These are phyloP conservation scores for Trametes elegans DNA, from an alignment of 768 basidiomycete species.

Conservation along the genomic window DNA sequence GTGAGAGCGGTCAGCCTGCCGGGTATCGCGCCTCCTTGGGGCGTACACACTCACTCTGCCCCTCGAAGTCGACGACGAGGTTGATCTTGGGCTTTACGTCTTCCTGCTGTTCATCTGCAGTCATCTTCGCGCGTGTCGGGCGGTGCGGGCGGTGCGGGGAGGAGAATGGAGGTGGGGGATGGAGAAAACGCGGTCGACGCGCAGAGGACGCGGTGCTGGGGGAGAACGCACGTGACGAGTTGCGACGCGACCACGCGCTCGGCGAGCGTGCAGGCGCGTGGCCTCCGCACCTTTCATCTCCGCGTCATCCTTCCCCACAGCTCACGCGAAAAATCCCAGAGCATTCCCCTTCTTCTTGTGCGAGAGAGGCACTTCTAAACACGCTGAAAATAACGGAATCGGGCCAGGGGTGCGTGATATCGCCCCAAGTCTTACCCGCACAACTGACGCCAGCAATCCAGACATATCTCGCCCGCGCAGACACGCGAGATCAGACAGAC, in stretches of 20 bases:
- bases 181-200: slow-evolving; percentile 7
- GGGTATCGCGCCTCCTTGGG: background rate
- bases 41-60: slow-evolving; percentile 41
- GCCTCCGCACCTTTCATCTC: too few relatives aligned
- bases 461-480: too few relatives aligned
- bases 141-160: background rate
- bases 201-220: background rate
- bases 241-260: background rate
- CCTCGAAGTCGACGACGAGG: slow-evolving; percentile 55
- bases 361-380: too few relatives aligned
- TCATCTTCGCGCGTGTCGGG: slow-evolving; percentile 2
- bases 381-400: too few relatives aligned
- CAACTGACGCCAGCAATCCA: too few relatives aligned
- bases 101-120: slow-evolving; percentile 25
- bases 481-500: too few relatives aligned
- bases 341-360: too few relatives aligned
- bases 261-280: too few relatives aligned
- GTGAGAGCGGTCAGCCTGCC: background rate
- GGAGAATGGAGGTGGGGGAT: background rate
- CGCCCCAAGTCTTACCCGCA: too few relatives aligned
- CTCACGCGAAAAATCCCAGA: background rate
- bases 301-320: background rate
- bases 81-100: slow-evolving; percentile 74
- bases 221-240: background rate
- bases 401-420: too few relatives aligned